phyloP scores from a whole-genome alignment of 768 basidiomycete species.

The Tylopilus plumbeoviolaceoides region DNA sequence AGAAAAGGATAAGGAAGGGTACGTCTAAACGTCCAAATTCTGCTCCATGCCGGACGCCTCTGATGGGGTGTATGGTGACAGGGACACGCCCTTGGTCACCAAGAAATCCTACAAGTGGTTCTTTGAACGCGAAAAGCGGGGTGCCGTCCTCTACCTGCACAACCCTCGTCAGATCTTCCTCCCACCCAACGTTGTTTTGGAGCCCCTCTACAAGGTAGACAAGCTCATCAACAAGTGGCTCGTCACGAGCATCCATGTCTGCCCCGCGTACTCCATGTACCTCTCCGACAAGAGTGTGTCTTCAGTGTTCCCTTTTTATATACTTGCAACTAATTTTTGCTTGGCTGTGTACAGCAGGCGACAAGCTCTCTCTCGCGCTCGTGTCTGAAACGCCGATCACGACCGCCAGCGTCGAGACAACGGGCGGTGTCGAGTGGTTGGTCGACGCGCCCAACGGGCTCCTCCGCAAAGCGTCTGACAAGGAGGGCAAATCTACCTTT shows the following conservation, averaged over 20 bases:
- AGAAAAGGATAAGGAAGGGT: conserved; percentile 18
- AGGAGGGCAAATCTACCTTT: conserved; percentile 11
- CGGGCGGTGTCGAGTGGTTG: conserved; percentile 15
- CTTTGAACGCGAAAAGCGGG: conserved; percentile 26
- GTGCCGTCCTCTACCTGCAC: conserved; percentile 32
- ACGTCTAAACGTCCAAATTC: not conserved
- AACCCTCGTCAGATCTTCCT: conserved; percentile 21
- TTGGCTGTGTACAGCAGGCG: conserved; percentile 13
- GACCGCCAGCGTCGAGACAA: not conserved
- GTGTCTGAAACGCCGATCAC: conserved; percentile 8
- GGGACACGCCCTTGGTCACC: conserved; percentile 16
- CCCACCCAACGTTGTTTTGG: conserved; percentile 20
- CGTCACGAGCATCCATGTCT: conserved; percentile 30
- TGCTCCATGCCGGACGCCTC: not conserved
- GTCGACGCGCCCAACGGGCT: conserved; percentile 12
- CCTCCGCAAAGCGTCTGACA: conserved; percentile 18
- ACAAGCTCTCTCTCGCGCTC: conserved; percentile 21
- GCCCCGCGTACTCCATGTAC: conserved; percentile 33
- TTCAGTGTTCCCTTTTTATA: not conserved
- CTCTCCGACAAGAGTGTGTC: conserved; percentile 24
- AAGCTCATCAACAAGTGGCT: conserved; percentile 27
- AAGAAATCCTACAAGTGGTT: conserved; percentile 31
- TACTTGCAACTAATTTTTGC: not conserved
- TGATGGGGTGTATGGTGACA: not conserved
- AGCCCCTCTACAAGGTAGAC: conserved; percentile 23